Evolutionary conservation across 2,329 filamentous ascomycete species (phyloP).

Genomic region (Penicillium glabrum): DNA sequence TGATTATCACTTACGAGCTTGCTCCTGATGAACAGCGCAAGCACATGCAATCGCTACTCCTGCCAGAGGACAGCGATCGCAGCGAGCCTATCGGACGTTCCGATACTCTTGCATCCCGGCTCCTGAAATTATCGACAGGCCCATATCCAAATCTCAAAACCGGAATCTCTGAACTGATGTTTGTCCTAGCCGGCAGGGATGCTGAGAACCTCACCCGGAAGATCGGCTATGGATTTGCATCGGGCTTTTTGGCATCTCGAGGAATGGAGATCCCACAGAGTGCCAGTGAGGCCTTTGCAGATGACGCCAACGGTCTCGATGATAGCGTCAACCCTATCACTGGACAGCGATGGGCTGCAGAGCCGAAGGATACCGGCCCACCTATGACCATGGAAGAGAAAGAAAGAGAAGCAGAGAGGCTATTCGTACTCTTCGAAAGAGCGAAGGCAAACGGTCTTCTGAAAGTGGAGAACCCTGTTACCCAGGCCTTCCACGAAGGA

Average conservation of each 20-base stretch:
- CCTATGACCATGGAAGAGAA: conserved; percentile 92
- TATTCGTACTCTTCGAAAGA: conserved; percentile 87
- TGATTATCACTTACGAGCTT: conserved; percentile 69
- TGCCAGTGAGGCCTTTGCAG: conserved; percentile 57
- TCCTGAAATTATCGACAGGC: conserved; percentile 76
- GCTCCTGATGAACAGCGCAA: conserved; percentile 64
- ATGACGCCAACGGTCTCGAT: conserved; percentile 23
- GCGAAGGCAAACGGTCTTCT: conserved; percentile 74
- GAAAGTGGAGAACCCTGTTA: conserved; percentile 75
- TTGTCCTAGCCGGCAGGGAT: conserved; percentile 81
- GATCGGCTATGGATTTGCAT: conserved; percentile 91
- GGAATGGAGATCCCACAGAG: conserved; percentile 74
- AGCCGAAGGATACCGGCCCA: conserved; percentile 58
- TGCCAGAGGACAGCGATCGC: conserved; percentile 77
- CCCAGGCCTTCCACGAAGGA: conserved; percentile 67
- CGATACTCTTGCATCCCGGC: conserved; percentile 69
- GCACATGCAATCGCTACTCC: conserved; percentile 64
- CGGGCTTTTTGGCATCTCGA: conserved; percentile 83
- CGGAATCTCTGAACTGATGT: conserved; percentile 75
- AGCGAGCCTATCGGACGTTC: conserved; percentile 74
- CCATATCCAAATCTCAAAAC: conserved; percentile 72
- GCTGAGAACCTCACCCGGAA: conserved; percentile 80
- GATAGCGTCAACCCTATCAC: conserved; percentile 75
- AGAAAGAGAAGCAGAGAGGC: conserved; percentile 81
- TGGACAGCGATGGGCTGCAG: conserved; percentile 73